Evolutionary conservation across 805 yeast genomes (phyloP).

Genomic region (Cyberlindnera petersonii): DNA sequence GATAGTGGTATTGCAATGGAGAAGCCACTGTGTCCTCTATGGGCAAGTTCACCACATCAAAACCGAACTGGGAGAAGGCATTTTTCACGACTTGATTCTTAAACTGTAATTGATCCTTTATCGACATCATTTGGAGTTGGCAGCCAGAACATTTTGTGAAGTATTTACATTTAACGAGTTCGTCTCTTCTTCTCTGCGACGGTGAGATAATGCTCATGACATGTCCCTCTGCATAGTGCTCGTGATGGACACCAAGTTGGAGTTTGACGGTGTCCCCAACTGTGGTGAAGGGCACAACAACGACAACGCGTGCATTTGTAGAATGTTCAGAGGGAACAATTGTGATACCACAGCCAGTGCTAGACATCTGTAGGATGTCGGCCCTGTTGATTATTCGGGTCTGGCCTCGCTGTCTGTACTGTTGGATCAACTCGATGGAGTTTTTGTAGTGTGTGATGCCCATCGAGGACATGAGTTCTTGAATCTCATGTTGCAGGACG

Average conservation of each 20-base stretch:
- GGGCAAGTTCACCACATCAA: conserved; percentile 37
- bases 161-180: conserved; percentile 58
- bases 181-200: conserved; percentile 48
- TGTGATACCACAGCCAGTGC: conserved; percentile 85
- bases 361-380: conserved; percentile 40
- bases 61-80: conserved; percentile 77
- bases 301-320: conserved; percentile 44
- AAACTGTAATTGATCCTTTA: conserved; percentile 64
- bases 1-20: conserved; percentile 68
- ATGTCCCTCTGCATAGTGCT: conserved; percentile 69
- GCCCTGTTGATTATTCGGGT: conserved; percentile 3
- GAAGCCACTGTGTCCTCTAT: conserved; percentile 70
- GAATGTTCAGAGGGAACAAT: conserved; percentile 53
- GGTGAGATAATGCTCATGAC: conserved; percentile 45
- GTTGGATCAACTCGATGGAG: conserved; percentile 6
- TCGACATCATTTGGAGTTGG: conserved; percentile 77
- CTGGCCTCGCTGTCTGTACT: conserved; percentile 7
- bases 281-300: conserved; percentile 75
- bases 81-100: conserved; percentile 70
- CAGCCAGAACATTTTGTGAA: conserved; percentile 93
- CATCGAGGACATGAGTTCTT: neutral
- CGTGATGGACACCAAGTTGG: conserved; percentile 70
- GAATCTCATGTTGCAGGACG: conserved; percentile 9
- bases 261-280: conserved; percentile 77
- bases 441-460: neutral